These are phyloP conservation scores for Binderoboletus segoi DNA, from an alignment of 1,284 basidiomycete genomes.

Conservation along the genomic window DNA sequence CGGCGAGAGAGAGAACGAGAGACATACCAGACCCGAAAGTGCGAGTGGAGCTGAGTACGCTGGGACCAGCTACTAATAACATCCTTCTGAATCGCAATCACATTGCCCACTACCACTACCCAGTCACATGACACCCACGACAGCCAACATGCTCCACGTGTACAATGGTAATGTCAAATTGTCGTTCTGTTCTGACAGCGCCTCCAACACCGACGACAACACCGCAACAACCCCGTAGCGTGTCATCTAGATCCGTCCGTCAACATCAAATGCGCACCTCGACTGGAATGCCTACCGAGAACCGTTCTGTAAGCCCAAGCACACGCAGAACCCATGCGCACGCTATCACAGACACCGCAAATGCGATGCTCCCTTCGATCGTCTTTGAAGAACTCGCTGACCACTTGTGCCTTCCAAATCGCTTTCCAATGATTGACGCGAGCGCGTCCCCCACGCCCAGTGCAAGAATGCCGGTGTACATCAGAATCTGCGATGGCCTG, in stretches of 20 bases:
- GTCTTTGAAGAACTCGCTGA: constrained; percentile 85
- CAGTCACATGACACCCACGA: constrained; percentile 41
- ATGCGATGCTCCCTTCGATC: constrained; percentile 87
- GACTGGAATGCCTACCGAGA: constrained; percentile 62
- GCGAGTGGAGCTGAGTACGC: background rate
- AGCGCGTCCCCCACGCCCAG: constrained; percentile 94
- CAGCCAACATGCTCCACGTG: constrained; percentile 79
- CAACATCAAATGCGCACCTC: constrained; percentile 15
- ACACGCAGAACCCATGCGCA: constrained; percentile 74
- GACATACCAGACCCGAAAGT: constrained; percentile 2
- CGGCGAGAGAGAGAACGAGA: background rate
- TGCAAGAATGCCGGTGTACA: constrained; percentile 89
- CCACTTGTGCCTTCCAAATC: constrained; percentile 82
- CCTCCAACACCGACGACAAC: constrained; percentile 78
- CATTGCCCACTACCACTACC: constrained; percentile 25
- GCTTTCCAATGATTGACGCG: constrained; percentile 90
- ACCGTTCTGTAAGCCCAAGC: constrained; percentile 67
- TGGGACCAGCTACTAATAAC: too few relatives aligned
- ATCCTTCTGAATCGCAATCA: too few relatives aligned
- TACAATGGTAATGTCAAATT: constrained; percentile 90
- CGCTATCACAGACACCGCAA: constrained; percentile 70
- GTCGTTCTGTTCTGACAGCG: constrained; percentile 90
- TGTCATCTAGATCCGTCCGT: constrained; percentile 43
- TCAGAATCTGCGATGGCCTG: constrained; percentile 72
- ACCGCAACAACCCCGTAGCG: constrained; percentile 61